Conservation (phyloP, 2,329 filamentous ascomycete genomes). For the Aspergillus sp. region DNA sequence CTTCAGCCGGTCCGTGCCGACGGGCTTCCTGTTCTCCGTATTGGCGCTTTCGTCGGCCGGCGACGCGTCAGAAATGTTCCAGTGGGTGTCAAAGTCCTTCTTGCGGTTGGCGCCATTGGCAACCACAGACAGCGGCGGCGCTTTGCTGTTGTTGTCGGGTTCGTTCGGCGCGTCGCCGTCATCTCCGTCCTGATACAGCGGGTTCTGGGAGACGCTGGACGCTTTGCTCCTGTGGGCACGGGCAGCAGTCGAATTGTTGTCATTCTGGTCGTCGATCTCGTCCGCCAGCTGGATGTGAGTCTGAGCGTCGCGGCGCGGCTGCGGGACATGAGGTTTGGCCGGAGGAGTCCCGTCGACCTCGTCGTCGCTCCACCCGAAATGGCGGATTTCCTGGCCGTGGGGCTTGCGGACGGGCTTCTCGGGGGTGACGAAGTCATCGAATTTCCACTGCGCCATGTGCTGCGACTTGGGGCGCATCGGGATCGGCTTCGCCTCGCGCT, state of each 20-base stretch:
- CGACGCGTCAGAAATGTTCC: slow-evolving; percentile 57
- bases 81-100: slow-evolving; percentile 72
- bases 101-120: slow-evolving; percentile 64
- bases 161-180: slow-evolving; percentile 36
- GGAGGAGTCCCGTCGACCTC: slow-evolving; percentile 38
- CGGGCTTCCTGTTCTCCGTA: slow-evolving; percentile 33
- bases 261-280: slow-evolving; percentile 49
- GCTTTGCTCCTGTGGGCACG: slow-evolving; percentile 51
- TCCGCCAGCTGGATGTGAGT: slow-evolving; percentile 78
- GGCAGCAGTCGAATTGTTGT: no score
- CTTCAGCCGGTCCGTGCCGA: slow-evolving; percentile 55
- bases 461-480: slow-evolving; percentile 27
- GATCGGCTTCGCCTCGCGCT: slow-evolving; percentile 17
- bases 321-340: slow-evolving; percentile 49
- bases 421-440: slow-evolving; percentile 79
- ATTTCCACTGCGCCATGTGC: slow-evolving; percentile 70
- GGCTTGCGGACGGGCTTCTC: slow-evolving; percentile 60
- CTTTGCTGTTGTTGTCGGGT: slow-evolving; percentile 20
- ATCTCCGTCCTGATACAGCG: slow-evolving; percentile 56
- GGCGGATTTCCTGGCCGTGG: slow-evolving; percentile 60
- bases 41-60: slow-evolving; percentile 27
- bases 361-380: slow-evolving; percentile 67
- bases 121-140: slow-evolving; percentile 57
- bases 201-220: slow-evolving; percentile 66
- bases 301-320: slow-evolving; percentile 69